Conservation (phyloP, 495 filamentous ascomycete species). For the Podospora pseudocomata region DNA sequence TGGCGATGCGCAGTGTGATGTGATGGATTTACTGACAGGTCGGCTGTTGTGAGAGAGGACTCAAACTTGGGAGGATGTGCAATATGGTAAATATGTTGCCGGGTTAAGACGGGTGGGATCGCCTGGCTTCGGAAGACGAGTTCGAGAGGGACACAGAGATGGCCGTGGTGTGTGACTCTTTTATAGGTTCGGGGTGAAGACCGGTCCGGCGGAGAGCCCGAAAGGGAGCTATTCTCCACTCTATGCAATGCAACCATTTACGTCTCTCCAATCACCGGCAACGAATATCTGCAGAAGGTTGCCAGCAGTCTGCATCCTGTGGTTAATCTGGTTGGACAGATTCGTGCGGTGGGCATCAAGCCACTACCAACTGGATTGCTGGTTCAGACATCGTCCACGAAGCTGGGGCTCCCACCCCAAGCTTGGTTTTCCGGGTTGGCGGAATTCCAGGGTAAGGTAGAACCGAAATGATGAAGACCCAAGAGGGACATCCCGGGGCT, state of each 20-base stretch:
- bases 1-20: background rate
- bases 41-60: background rate
- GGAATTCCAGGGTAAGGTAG: background rate
- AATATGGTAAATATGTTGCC: background rate
- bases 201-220: slow-evolving; percentile 4
- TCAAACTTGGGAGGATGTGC: background rate
- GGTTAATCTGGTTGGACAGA: background rate
- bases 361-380: slow-evolving; percentile 15
- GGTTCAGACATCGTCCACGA: slow-evolving; percentile 10
- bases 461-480: slow-evolving; percentile 3
- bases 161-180: background rate
- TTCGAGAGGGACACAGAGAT: background rate
- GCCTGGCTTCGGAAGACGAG: background rate
- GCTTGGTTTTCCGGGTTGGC: background rate
- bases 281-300: background rate
- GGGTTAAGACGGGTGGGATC: slow-evolving; percentile 2
- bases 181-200: slow-evolving; percentile 10
- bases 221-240: slow-evolving; percentile 1
- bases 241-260: slow-evolving; percentile 16
- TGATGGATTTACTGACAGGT: background rate
- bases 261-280: slow-evolving; percentile 6
- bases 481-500: slow-evolving; percentile 20
- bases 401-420: background rate
- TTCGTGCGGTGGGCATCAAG: slow-evolving; percentile 9
- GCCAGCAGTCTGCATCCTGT: background rate